Conservation (phyloP, 345 rosid species). For the Garcia nutans region DNA sequence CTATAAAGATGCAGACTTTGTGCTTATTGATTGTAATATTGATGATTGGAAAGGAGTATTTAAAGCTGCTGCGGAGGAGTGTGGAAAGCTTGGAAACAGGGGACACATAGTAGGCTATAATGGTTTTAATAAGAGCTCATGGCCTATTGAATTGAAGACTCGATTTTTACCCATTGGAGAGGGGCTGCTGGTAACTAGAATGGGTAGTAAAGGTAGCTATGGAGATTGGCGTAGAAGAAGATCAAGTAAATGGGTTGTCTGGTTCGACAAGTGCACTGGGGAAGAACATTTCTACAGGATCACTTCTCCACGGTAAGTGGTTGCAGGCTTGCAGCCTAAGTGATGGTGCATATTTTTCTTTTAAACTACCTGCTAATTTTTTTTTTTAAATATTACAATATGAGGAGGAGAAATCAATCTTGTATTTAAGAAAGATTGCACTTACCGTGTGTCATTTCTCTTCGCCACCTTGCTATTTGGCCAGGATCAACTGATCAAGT, state of each 20-base stretch:
- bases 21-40: constrained; percentile 44
- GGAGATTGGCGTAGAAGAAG: constrained; percentile 19
- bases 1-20: constrained; percentile 39
- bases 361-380: background rate
- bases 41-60: constrained; percentile 19
- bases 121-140: constrained; percentile 34
- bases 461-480: too few relatives aligned
- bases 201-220: background rate
- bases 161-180: constrained; percentile 55
- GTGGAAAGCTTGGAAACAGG: constrained; percentile 6
- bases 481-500: too few relatives aligned
- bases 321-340: constrained; percentile 18
- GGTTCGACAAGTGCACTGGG: constrained; percentile 44
- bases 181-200: constrained; percentile 40
- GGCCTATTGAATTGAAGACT: constrained; percentile 25
- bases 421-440: too few relatives aligned
- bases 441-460: too few relatives aligned
- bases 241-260: constrained; percentile 46
- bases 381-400: too few relatives aligned
- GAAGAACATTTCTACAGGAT: constrained; percentile 58
- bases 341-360: background rate
- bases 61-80: constrained; percentile 31
- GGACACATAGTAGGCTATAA: constrained; percentile 46
- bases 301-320: constrained; percentile 20
- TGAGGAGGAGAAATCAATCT: too few relatives aligned